Base-by-base conservation (phyloP, 2,329 filamentous ascomycete genomes). In the Arthrobotrys megalospora region DNA sequence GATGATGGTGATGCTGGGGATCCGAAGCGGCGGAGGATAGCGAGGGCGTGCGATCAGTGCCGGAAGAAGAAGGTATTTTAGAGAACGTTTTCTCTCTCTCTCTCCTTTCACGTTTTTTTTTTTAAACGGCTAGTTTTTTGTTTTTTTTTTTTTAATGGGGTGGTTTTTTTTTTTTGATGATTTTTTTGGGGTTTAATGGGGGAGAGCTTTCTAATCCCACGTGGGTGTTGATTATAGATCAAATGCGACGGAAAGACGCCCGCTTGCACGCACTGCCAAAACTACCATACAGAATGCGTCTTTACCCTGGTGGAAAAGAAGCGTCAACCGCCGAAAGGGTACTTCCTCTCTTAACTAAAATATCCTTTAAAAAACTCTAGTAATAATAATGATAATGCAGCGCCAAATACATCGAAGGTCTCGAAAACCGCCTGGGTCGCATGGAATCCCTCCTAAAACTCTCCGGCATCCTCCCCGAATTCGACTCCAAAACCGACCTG, bases 251-350 rank as follows among this genome's bases (percentile, higher is more conserved):
- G 92, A 81, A 94, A 94, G 84, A 92, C 94, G 83, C 93, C 93
- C 10, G 73, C 73, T 98, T 96, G 93, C 85, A 97, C 94, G 0
- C 96, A 98, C 85, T 99, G 96, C 84, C 97, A 94, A 12, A 94
- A 97, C 63, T 99, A 99, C 85, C 97, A 94, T 84, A 98, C 98
- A 87, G 95, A 97, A 83, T 97, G 94, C 84, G 96, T 94, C 38
- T 97, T 98, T 83, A 98, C 96, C 0, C 94, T 97, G 84, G 94
- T 98, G 43, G 96, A 99, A 86, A 99, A 99, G 90, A 99, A 99
- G 88, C 90, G 96, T 76, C 96, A 92, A 84, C 95, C 96, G 66
- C 96, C 95, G 0, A 99, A 98, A 87, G 95, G 96, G 94, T 97
- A 88, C 81, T 45, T 38, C 28, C 19, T 14, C 14, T 21, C 16